phyloP scores from a whole-genome alignment of 1,139 yeast genomes.

The Lodderomyces parapsilosis region DNA sequence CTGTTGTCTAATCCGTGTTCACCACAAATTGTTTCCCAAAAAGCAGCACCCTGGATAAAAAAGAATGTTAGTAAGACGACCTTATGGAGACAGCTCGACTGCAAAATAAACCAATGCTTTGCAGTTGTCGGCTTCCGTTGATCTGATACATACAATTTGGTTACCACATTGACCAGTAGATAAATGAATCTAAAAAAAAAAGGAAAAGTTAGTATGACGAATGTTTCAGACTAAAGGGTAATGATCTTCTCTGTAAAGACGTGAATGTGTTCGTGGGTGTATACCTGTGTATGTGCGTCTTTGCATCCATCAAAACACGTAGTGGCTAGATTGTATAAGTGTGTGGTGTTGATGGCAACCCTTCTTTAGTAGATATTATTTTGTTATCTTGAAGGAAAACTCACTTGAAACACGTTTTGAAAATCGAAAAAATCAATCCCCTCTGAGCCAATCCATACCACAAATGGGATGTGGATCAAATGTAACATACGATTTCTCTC shows the following conservation, averaged over 20 bases:
- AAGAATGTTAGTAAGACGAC: not conserved
- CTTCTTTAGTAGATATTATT: conserved; percentile 3
- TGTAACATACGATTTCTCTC: conserved; percentile 16
- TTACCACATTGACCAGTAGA: conserved; percentile 99
- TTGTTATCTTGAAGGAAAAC: conserved; percentile 2
- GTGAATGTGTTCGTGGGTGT: too few species aligned
- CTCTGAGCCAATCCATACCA: too few species aligned
- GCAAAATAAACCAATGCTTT: not conserved
- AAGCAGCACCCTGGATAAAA: conserved; percentile 89
- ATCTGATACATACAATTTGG: conserved; percentile 69
- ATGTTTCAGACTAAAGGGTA: not conserved
- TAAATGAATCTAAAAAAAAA: conserved; percentile 69
- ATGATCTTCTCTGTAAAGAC: too few species aligned
- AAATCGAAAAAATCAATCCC: not conserved
- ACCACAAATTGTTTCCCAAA: conserved; percentile 96
- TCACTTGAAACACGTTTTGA: conserved; percentile 1
- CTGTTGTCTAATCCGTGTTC: conserved; percentile 91
- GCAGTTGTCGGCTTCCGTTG: not conserved
- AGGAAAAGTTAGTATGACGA: not conserved
- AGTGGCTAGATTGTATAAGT: not conserved
- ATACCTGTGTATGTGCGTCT: too few species aligned
- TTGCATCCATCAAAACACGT: too few species aligned
- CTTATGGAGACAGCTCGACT: not conserved
- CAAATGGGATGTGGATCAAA: not conserved
- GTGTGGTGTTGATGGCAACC: not conserved